Base-by-base conservation (phyloP, 1,284 basidiomycete genomes). In the Phellinidium pouzarii region DNA sequence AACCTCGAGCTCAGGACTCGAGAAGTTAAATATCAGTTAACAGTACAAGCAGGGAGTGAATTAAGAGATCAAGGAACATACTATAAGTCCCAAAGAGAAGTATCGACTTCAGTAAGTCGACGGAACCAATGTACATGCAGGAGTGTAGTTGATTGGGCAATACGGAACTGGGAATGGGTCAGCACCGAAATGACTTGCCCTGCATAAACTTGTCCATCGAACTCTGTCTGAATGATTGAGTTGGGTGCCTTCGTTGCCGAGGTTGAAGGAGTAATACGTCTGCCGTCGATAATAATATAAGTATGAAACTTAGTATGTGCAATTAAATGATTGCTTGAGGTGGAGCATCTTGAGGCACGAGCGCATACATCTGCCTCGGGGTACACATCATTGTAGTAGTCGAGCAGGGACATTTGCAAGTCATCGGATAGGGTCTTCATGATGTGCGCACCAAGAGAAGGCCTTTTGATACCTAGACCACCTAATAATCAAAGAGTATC, bases 1-100 rank as follows among this genome's bases (percentile, higher is more conserved):
- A 22, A 52, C 22, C 14, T 52, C 51, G n/a, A 52, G 44, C 22
- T 52, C 51, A 17, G 51, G 51, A 27, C 51, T 52, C 17, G 6
- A 25, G 7, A 5, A 3, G 17, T 11, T 14, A n/a, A n/a, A 29
- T 20, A 20, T 50, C 14, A 4, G 22, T 14, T n/a, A n/a, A n/a
- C n/a, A n/a, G n/a, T n/a, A n/a, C n/a, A n/a, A n/a, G 8, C 23
- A 20, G 19, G 14, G 4, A 20, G 12, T 25, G 40, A 22, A 6
- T 26, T 2, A 26, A 44, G n/a, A 47, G 12, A 19, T 6, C 12
- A 40, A 40, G 31, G 17, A 12, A 20, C 51, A 23, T 47, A 52
- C 51, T 47, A 52, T 52, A 20, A 23, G 19, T 52, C 51, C 51
- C 51, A 52, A n/a, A 27, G 22, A 4, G 4, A 6, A 11, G 44